These are phyloP conservation scores for Lachnellula suecica DNA, from an alignment of 2,329 filamentous ascomycete genomes.

Conservation along the genomic window DNA sequence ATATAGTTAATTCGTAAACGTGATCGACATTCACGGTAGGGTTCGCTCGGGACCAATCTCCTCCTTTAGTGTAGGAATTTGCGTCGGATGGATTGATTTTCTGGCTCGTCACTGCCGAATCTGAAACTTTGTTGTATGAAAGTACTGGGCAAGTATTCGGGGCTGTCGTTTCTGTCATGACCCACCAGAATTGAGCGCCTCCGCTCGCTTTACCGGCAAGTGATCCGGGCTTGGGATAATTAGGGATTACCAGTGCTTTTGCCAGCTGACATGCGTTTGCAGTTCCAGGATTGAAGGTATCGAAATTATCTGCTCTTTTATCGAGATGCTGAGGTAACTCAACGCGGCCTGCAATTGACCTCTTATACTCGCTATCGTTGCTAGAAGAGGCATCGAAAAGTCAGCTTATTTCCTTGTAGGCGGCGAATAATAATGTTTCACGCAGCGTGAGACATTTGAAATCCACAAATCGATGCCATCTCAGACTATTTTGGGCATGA, in stretches of 20 bases:
- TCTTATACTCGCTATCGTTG: neutral
- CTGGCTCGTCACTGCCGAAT: neutral
- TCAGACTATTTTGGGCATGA: no score
- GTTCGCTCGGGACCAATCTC: neutral
- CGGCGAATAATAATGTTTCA: no score
- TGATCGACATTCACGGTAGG: conserved; percentile 6
- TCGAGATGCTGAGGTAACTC: neutral
- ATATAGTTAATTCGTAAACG: conserved; percentile 4
- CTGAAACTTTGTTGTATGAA: conserved; percentile 1
- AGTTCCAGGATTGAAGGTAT: conserved; percentile 5
- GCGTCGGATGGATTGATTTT: conserved; percentile 1
- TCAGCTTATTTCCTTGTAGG: no score
- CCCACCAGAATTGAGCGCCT: conserved; percentile 1
- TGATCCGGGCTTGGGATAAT: no score
- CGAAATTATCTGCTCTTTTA: conserved; percentile 6
- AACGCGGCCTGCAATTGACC: conserved; percentile 2
- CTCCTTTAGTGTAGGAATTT: conserved; percentile 1
- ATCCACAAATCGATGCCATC: no score
- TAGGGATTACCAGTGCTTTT: conserved; percentile 1
- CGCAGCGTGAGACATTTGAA: no score
- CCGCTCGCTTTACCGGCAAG: no score
- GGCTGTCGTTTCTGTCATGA: conserved; percentile 5
- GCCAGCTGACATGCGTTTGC: neutral
- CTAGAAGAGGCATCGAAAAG: no score
- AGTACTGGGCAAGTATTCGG: conserved; percentile 3